A percentile compares a stretch with the other conserved stretches of the same genome.
Evolutionary conservation across 805 yeast genomes (phyloP).

Genomic region (Candida qinlingensis): DNA sequence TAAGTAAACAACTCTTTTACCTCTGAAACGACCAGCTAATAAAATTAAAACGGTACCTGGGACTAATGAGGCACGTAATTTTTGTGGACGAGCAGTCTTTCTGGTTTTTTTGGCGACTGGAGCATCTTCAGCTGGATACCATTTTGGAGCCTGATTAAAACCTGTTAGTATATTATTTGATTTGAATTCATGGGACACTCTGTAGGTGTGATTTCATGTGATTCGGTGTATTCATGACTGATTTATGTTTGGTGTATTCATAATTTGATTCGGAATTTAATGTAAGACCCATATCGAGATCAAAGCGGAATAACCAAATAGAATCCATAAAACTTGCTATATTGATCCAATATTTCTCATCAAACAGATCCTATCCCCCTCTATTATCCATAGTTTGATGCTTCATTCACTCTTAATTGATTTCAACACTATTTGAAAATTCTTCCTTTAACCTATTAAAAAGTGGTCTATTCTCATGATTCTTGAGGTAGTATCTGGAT

Average conservation of each 20-base stretch:
- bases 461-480: too few species aligned
- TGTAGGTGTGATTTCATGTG: neutral
- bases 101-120: slow-evolving; percentile 85
- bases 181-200: neutral
- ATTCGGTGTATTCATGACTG: neutral
- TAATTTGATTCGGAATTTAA: too few species aligned
- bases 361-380: too few species aligned
- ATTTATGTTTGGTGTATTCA: neutral
- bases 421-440: neutral
- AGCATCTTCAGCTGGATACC: slow-evolving; percentile 91
- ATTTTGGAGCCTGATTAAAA: slow-evolving; percentile 62
- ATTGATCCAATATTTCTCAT: too few species aligned
- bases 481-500: too few species aligned
- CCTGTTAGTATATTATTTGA: slow-evolving; percentile 4
- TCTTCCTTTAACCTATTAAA: neutral
- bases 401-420: neutral
- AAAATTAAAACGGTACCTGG: slow-evolving; percentile 98
- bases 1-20: slow-evolving; percentile 98
- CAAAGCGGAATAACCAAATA: too few species aligned
- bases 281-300: too few species aligned
- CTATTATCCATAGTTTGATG: too few species aligned
- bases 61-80: slow-evolving; percentile 90
- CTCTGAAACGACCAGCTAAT: slow-evolving; percentile 99
- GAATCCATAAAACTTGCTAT: too few species aligned
- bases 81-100: slow-evolving; percentile 90